Conservation (phyloP, 2,329 filamentous ascomycete species). For the Colletotrichum sidae region DNA sequence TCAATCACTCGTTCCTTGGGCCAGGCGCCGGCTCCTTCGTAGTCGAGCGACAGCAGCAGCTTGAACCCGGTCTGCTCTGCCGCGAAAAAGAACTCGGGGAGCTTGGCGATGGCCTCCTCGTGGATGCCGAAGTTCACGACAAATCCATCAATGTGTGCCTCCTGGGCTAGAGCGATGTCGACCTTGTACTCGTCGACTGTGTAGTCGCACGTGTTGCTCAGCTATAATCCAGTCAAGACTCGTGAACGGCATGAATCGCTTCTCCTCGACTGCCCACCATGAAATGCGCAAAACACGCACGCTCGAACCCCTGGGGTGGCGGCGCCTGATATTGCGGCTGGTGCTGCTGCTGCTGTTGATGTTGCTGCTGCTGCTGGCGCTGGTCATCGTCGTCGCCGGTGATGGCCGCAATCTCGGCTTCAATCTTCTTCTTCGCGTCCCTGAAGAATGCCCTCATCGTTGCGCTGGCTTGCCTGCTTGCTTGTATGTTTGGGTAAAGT, state of each 20-base stretch:
- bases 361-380: conserved; percentile 13
- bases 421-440: conserved; percentile 33
- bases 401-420: conserved; percentile 35
- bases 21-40: conserved; percentile 33
- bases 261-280: conserved; percentile 16
- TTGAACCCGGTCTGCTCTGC: conserved; percentile 35
- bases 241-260: neutral
- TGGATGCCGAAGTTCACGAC: conserved; percentile 34
- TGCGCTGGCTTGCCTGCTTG: neutral
- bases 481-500: conserved; percentile 7
- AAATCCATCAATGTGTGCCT: conserved; percentile 36
- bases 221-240: neutral
- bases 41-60: conserved; percentile 35
- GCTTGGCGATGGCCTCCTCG: conserved; percentile 36
- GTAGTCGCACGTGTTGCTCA: conserved; percentile 35
- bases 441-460: conserved; percentile 34
- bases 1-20: conserved; percentile 30
- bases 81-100: conserved; percentile 28
- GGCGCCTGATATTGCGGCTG: conserved; percentile 16
- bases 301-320: conserved; percentile 18
- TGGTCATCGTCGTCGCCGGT: conserved; percentile 30
- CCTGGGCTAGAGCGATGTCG: conserved; percentile 32
- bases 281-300: conserved; percentile 34
- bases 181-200: conserved; percentile 30
- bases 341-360: conserved; percentile 7